A percentile compares a stretch with the other conserved stretches of the same genome.
phyloP scores from a whole-genome alignment of 2,329 filamentous ascomycete species.

The Clarireedia sp. region DNA sequence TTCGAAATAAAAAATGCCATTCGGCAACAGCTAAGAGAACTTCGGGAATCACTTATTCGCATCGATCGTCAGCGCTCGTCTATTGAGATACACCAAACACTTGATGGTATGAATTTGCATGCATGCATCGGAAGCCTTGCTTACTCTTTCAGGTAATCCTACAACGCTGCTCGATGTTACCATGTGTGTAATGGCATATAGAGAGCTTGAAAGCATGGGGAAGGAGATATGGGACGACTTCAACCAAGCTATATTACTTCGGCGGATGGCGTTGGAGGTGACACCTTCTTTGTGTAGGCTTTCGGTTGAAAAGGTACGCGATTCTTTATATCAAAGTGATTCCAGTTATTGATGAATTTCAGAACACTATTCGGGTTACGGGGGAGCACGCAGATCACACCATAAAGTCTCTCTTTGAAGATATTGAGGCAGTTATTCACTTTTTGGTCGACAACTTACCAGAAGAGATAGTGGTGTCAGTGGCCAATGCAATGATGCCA shows the following conservation, averaged over 20 bases:
- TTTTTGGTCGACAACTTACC: constrained; percentile 48
- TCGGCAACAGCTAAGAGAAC: constrained; percentile 54
- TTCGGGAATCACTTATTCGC: constrained; percentile 64
- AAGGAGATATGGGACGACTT: constrained; percentile 54
- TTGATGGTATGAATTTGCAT: constrained; percentile 7
- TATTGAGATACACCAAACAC: constrained; percentile 41
- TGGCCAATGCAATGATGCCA: constrained; percentile 65
- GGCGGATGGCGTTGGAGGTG: constrained; percentile 44
- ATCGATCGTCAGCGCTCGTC: constrained; percentile 47
- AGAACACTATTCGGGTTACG: constrained; percentile 38
- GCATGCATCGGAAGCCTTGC: background rate
- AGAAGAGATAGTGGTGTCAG: constrained; percentile 44
- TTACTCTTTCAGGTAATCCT: constrained; percentile 24
- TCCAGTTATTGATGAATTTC: background rate
- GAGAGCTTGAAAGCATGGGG: constrained; percentile 53
- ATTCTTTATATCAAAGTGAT: background rate
- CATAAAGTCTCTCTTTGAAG: constrained; percentile 44
- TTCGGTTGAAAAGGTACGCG: constrained; percentile 34
- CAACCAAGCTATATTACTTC: constrained; percentile 51
- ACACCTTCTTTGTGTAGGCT: constrained; percentile 33
- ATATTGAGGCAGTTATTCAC: constrained; percentile 43
- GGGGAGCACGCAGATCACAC: constrained; percentile 37
- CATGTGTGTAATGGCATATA: constrained; percentile 49
- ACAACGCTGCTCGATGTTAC: constrained; percentile 48
- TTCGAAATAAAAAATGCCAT: constrained; percentile 60